A percentile compares a stretch with the other conserved stretches of the same genome.
These are phyloP conservation scores for Ambrosiella cleistominuta DNA, from an alignment of 2,329 filamentous ascomycete genomes.

Conservation along the genomic window DNA sequence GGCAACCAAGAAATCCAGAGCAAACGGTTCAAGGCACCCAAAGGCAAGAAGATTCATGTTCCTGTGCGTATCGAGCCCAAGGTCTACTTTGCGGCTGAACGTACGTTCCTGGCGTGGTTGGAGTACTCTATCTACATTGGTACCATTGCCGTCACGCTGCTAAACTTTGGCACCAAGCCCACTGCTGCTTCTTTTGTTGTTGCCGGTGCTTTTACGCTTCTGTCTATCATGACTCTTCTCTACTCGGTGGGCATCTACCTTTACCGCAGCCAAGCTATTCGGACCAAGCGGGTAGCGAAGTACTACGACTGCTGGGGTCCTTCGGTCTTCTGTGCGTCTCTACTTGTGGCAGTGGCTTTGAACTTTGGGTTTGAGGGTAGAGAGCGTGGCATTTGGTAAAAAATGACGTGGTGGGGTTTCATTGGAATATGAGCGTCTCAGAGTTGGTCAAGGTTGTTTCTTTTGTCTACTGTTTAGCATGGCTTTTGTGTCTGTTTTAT, in stretches of 20 bases:
- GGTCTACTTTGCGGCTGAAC: constrained; percentile 89
- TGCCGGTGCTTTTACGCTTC: constrained; percentile 61
- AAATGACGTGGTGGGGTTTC: no score
- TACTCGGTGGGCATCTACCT: constrained; percentile 77
- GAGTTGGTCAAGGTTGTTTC: background rate
- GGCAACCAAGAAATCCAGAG: constrained; percentile 36
- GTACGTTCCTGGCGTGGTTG: constrained; percentile 92
- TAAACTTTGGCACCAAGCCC: constrained; percentile 57
- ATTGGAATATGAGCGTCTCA: background rate
- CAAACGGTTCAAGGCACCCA: constrained; percentile 52
- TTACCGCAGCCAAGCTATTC: constrained; percentile 74
- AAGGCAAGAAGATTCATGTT: constrained; percentile 85
- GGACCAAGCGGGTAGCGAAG: constrained; percentile 63
- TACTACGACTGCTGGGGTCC: constrained; percentile 89
- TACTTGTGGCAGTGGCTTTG: constrained; percentile 56
- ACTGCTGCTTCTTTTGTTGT: constrained; percentile 45
- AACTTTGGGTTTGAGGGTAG: constrained; percentile 70
- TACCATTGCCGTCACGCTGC: constrained; percentile 64
- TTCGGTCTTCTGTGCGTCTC: constrained; percentile 51
- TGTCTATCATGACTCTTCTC: constrained; percentile 60
- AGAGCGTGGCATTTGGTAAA: constrained; percentile 37
- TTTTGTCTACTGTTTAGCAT: background rate
- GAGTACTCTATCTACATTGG: constrained; percentile 93
- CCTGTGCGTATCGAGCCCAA: constrained; percentile 93
- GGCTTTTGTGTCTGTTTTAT: background rate